These are phyloP conservation scores for Delphinella strobiligena DNA, from an alignment of 2,329 filamentous ascomycete species.

Conservation along the genomic window DNA sequence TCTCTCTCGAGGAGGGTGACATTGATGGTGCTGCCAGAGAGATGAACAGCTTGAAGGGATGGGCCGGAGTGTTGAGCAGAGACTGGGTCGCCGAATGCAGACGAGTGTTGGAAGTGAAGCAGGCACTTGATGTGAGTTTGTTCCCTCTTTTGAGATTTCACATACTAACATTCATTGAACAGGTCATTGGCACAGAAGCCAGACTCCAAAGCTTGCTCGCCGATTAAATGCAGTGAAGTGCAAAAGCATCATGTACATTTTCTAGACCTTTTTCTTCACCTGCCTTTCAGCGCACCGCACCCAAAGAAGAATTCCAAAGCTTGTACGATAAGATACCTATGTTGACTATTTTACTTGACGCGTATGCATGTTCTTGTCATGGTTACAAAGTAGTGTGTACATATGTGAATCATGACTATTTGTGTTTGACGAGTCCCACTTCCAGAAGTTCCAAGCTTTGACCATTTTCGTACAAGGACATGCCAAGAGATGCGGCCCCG, in stretches of 20 bases:
- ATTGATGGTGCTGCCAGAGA: conserved; percentile 84
- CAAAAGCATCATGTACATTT: not conserved
- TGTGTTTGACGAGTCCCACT: too few species aligned
- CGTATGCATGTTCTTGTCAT: not conserved
- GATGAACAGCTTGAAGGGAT: conserved; percentile 85
- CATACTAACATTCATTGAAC: conserved; percentile 13
- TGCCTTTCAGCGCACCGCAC: not conserved
- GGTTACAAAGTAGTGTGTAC: too few species aligned
- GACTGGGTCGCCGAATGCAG: conserved; percentile 90
- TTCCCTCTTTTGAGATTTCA: not conserved
- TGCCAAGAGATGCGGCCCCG: too few species aligned
- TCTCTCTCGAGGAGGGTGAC: conserved; percentile 81
- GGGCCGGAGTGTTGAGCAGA: conserved; percentile 87
- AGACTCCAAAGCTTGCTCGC: conserved; percentile 77
- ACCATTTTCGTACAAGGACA: too few species aligned
- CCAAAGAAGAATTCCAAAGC: not conserved
- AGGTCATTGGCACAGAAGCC: conserved; percentile 86
- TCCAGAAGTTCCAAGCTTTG: too few species aligned
- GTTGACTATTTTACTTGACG: too few species aligned
- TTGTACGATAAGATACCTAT: not conserved
- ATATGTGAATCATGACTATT: too few species aligned
- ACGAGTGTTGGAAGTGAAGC: conserved; percentile 86
- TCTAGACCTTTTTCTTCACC: not conserved
- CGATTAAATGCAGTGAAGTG: conserved; percentile 41
- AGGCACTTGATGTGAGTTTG: conserved; percentile 79